These are phyloP conservation scores for Colletotrichum lentis DNA, from an alignment of 2,329 filamentous ascomycete genomes.

Conservation along the genomic window DNA sequence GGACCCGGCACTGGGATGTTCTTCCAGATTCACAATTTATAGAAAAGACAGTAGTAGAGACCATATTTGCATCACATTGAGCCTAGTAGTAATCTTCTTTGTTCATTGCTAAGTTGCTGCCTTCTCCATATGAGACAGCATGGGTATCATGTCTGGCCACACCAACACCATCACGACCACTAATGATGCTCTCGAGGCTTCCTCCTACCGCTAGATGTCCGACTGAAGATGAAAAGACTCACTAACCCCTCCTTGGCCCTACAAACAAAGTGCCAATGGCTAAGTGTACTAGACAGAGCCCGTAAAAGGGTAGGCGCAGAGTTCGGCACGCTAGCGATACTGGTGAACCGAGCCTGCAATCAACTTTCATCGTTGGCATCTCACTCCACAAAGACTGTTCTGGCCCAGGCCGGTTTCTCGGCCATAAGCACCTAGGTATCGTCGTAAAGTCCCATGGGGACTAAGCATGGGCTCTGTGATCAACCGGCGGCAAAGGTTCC, in stretches of 20 bases:
- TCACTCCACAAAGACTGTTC: slow-evolving; percentile 34
- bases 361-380: slow-evolving; percentile 15
- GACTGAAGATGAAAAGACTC: slow-evolving; percentile 55
- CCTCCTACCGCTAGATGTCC: slow-evolving; percentile 40
- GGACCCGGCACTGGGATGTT: background rate
- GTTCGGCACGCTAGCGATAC: slow-evolving; percentile 22
- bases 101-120: slow-evolving; percentile 19
- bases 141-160: slow-evolving; percentile 31
- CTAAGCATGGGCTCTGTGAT: slow-evolving; percentile 59
- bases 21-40: slow-evolving; percentile 3
- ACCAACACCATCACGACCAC: slow-evolving; percentile 5
- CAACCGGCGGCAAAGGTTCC: slow-evolving; percentile 51
- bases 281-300: slow-evolving; percentile 7
- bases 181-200: slow-evolving; percentile 15
- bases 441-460: slow-evolving; percentile 40
- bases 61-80: background rate
- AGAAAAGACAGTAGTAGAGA: too few relatives aligned
- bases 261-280: slow-evolving; percentile 39
- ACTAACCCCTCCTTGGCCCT: slow-evolving; percentile 59
- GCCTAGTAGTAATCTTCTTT: background rate
- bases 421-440: slow-evolving; percentile 35
- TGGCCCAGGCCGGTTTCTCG: slow-evolving; percentile 31
- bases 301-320: background rate
- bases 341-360: slow-evolving; percentile 18
- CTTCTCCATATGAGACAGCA: slow-evolving; percentile 26